Conservation (phyloP, 768 basidiomycete genomes). For the Podaxis sp. region DNA sequence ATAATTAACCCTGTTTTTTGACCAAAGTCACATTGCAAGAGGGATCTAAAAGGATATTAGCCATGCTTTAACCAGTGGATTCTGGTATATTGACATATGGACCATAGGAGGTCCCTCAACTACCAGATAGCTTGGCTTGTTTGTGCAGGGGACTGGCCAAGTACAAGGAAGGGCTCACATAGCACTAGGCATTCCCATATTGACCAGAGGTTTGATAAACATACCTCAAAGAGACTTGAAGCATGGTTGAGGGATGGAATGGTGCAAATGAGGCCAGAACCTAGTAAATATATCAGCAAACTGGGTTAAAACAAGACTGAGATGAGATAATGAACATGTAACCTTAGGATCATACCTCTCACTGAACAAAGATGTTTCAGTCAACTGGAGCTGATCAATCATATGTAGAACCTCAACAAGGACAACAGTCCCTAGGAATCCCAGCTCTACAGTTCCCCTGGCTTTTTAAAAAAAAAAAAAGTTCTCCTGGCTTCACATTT, state of each 20-base stretch:
- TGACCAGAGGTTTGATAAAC: slow-evolving; percentile 70
- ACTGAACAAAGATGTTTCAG: slow-evolving; percentile 48
- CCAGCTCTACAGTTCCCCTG: slow-evolving; percentile 78
- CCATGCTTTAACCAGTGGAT: neutral
- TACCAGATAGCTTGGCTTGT: slow-evolving; percentile 93
- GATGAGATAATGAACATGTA: slow-evolving; percentile 8
- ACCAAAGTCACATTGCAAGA: slow-evolving; percentile 65
- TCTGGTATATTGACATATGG: slow-evolving; percentile 42
- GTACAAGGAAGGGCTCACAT: slow-evolving; percentile 87
- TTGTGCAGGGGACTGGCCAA: slow-evolving; percentile 73
- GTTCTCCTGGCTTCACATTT: slow-evolving; percentile 63
- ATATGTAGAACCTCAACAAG: slow-evolving; percentile 69
- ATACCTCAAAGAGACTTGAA: slow-evolving; percentile 65
- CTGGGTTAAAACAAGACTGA: neutral
- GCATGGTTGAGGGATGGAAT: slow-evolving; percentile 54
- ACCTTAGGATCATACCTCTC: slow-evolving; percentile 44
- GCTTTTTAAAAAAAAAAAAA: too few species aligned
- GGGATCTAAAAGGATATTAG: slow-evolving; percentile 59
- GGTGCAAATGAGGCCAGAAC: slow-evolving; percentile 68
- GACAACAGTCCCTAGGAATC: slow-evolving; percentile 80
- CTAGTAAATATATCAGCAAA: slow-evolving; percentile 31
- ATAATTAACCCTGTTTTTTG: slow-evolving; percentile 76
- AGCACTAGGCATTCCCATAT: slow-evolving; percentile 94
- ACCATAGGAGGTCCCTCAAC: slow-evolving; percentile 83
- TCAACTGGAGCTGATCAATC: slow-evolving; percentile 71